These are phyloP conservation scores for Fusarium proliferatum DNA, from an alignment of 2,329 filamentous ascomycete species.

Conservation along the genomic window DNA sequence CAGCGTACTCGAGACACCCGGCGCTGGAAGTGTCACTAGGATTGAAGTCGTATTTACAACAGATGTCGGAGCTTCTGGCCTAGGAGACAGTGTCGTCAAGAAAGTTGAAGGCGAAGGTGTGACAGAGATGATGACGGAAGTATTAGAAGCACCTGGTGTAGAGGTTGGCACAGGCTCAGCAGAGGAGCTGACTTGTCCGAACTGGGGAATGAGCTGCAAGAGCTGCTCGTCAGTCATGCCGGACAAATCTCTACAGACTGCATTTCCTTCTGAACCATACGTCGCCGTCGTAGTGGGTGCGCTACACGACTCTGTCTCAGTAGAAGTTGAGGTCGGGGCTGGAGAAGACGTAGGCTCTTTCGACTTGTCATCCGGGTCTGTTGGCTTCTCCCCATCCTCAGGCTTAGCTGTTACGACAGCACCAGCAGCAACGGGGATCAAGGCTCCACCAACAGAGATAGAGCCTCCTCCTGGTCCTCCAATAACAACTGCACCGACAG, in stretches of 20 bases:
- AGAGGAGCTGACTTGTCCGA: background rate
- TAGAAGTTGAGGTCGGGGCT: background rate
- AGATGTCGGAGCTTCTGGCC: background rate
- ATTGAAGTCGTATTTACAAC: background rate
- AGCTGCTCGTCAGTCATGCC: background rate
- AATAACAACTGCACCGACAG: accelerated
- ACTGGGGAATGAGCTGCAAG: background rate
- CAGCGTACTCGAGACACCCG: background rate
- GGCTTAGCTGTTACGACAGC: background rate
- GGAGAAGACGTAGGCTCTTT: background rate
- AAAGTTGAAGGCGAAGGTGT: background rate
- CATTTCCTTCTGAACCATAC: background rate
- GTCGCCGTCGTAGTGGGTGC: background rate
- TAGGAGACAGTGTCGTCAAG: background rate
- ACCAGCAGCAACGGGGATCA: background rate
- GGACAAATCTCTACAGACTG: background rate
- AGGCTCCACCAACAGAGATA: accelerated
- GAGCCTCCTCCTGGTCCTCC: background rate
- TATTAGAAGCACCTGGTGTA: background rate
- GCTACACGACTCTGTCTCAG: background rate
- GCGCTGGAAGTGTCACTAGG: background rate
- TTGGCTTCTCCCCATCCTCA: background rate
- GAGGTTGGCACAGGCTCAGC: background rate
- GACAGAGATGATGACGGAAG: background rate
- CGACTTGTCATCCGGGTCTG: background rate